Conservation (phyloP, 345 rosid genomes). For the Hevea brasiliensis region DNA sequence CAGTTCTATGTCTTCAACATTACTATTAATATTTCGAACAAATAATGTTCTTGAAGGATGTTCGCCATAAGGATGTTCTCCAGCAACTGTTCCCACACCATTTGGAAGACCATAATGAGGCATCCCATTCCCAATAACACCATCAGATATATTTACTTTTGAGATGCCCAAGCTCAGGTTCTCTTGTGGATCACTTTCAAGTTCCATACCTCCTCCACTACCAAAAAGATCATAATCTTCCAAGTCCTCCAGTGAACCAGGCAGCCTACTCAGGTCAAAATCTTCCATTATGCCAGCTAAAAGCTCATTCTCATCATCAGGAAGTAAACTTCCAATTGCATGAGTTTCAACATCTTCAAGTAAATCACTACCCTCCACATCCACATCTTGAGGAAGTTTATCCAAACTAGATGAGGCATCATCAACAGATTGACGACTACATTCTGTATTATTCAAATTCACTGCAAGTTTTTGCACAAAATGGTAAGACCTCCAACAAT, state of each 20-base stretch:
- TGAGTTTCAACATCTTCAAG: constrained; percentile 42
- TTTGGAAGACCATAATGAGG: constrained; percentile 48
- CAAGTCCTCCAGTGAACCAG: constrained; percentile 57
- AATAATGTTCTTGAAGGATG: constrained; percentile 81
- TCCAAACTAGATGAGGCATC: constrained; percentile 35
- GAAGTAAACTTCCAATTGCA: constrained; percentile 50
- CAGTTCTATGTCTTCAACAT: constrained; percentile 67
- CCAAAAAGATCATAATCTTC: constrained; percentile 73
- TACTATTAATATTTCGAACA: constrained; percentile 74
- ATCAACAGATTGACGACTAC: constrained; percentile 34
- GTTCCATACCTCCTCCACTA: constrained; percentile 76
- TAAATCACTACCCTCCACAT: constrained; percentile 28
- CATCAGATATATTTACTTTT: constrained; percentile 49
- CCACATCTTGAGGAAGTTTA: constrained; percentile 31
- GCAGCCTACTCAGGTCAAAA: constrained; percentile 57
- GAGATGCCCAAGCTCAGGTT: constrained; percentile 43
- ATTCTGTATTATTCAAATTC: constrained; percentile 38
- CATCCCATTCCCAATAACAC: constrained; percentile 43
- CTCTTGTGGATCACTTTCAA: constrained; percentile 54
- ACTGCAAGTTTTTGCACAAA: constrained; percentile 40
- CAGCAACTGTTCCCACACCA: constrained; percentile 61
- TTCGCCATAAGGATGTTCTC: constrained; percentile 79
- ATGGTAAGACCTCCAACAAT: constrained; percentile 22
- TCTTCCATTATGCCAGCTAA: constrained; percentile 70
- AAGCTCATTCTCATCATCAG: constrained; percentile 69